Conservation (phyloP, 2,329 filamentous ascomycete genomes). For the Fusarium cyanostomum region DNA sequence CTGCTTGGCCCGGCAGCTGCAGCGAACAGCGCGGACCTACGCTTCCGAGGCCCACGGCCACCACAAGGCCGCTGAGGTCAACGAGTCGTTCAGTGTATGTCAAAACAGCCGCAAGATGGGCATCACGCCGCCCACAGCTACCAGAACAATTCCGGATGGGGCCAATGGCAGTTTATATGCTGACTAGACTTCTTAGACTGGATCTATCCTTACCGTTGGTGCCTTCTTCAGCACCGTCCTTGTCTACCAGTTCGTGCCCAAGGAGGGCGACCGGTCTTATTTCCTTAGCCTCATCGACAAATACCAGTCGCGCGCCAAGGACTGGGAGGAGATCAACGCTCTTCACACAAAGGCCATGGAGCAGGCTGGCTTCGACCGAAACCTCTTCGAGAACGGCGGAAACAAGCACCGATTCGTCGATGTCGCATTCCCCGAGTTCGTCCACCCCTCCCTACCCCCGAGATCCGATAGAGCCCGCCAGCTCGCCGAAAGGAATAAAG, state of each 20-base stretch:
- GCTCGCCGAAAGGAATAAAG: not conserved
- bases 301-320: constrained; percentile 57
- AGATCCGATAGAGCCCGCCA: not conserved
- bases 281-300: constrained; percentile 58
- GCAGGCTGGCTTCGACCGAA: constrained; percentile 67
- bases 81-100: constrained; percentile 68
- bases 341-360: constrained; percentile 62
- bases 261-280: constrained; percentile 60
- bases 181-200: constrained; percentile 51
- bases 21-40: constrained; percentile 58
- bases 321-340: constrained; percentile 63
- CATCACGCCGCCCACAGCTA: constrained; percentile 2
- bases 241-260: constrained; percentile 60
- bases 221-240: constrained; percentile 56
- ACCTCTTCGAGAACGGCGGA: constrained; percentile 59
- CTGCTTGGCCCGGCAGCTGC: constrained; percentile 50
- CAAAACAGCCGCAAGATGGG: constrained; percentile 24
- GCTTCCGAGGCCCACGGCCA: constrained; percentile 63
- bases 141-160: not conserved
- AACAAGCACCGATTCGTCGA: constrained; percentile 59
- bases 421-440: constrained; percentile 67
- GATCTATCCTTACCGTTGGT: constrained; percentile 58
- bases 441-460: constrained; percentile 32
- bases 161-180: constrained; percentile 13
- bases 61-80: constrained; percentile 57